A percentile compares a stretch with the other conserved stretches of the same genome.
Evolutionary conservation across 768 basidiomycete species (phyloP).

Genomic region (Grammothele lineata): DNA sequence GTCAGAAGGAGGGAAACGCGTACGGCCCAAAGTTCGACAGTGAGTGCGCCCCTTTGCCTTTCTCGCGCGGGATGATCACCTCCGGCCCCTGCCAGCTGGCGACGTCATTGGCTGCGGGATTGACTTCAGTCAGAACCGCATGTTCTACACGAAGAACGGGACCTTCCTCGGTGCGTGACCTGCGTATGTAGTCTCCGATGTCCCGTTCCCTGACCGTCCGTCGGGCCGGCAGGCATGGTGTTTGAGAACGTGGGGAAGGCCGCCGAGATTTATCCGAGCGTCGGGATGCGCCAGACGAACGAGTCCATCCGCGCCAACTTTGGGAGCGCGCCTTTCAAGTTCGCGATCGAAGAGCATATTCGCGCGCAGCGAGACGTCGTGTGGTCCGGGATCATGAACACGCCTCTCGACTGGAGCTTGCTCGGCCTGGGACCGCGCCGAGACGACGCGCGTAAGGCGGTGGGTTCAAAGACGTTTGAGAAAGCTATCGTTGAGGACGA

Average conservation of each 20-base stretch:
- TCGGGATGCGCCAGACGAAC: slow-evolving; percentile 77
- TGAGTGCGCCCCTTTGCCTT: slow-evolving; percentile 34
- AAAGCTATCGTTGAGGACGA: slow-evolving; percentile 29
- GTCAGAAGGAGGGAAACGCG: slow-evolving; percentile 62
- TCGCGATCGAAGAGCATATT: slow-evolving; percentile 86
- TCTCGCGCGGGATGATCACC: slow-evolving; percentile 3
- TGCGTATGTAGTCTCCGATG: not conserved
- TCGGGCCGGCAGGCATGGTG: slow-evolving; percentile 44
- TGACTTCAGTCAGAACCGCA: slow-evolving; percentile 75
- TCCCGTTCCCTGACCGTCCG: slow-evolving; percentile 2
- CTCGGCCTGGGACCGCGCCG: slow-evolving; percentile 19
- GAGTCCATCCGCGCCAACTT: slow-evolving; percentile 88
- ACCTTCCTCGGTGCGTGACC: slow-evolving; percentile 50
- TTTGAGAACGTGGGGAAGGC: slow-evolving; percentile 71
- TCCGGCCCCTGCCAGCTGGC: slow-evolving; percentile 48
- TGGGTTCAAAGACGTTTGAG: slow-evolving; percentile 3
- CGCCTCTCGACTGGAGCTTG: slow-evolving; percentile 45
- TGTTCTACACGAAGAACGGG: slow-evolving; percentile 92
- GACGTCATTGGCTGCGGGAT: slow-evolving; percentile 92
- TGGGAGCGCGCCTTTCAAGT: slow-evolving; percentile 80
- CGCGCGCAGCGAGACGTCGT: slow-evolving; percentile 61
- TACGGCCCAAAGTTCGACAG: slow-evolving; percentile 83
- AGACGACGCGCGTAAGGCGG: slow-evolving; percentile 7
- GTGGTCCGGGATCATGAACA: slow-evolving; percentile 65
- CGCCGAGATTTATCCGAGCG: slow-evolving; percentile 48